phyloP scores from a whole-genome alignment of 1,284 basidiomycete species.

The Trichosporon faecale region DNA sequence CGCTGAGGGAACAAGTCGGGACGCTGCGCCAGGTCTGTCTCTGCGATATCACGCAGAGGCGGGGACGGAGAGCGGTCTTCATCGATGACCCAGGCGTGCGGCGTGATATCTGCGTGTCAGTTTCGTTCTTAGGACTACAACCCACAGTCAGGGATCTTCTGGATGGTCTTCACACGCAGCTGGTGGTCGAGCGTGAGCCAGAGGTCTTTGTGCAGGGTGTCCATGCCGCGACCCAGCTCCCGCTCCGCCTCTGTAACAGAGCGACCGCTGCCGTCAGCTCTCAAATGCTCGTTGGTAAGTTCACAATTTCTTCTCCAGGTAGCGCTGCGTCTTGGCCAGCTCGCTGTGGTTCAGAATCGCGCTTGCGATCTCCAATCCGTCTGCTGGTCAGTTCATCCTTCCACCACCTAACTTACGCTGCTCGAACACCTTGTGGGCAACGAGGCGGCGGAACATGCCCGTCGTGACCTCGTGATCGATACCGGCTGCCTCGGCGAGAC shows the following conservation, averaged over 20 bases:
- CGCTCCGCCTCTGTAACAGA: neutral
- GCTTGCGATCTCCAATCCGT: slow-evolving; percentile 7
- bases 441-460: slow-evolving; percentile 9
- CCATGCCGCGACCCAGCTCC: neutral
- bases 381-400: neutral
- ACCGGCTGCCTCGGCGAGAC: neutral
- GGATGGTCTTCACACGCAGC: neutral
- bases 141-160: slow-evolving; percentile 1
- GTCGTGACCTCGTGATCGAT: slow-evolving; percentile 5
- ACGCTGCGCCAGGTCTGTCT: neutral
- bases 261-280: slow-evolving; percentile 5
- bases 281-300: neutral
- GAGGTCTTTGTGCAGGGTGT: neutral
- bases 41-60: neutral
- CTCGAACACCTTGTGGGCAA: slow-evolving; percentile 11
- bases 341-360: neutral
- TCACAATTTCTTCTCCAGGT: slow-evolving; percentile 7
- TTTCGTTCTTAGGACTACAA: neutral
- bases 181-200: slow-evolving; percentile 5
- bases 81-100: neutral
- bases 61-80: neutral
- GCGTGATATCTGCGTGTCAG: neutral
- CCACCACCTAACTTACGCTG: neutral
- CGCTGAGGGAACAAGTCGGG: neutral
- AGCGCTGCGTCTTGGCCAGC: slow-evolving; percentile 1